Evolutionary conservation across 768 basidiomycete genomes (phyloP), one percentile per base, ranked within the genome.

Genomic region (Coprinellus aureogranulatus): DNA sequence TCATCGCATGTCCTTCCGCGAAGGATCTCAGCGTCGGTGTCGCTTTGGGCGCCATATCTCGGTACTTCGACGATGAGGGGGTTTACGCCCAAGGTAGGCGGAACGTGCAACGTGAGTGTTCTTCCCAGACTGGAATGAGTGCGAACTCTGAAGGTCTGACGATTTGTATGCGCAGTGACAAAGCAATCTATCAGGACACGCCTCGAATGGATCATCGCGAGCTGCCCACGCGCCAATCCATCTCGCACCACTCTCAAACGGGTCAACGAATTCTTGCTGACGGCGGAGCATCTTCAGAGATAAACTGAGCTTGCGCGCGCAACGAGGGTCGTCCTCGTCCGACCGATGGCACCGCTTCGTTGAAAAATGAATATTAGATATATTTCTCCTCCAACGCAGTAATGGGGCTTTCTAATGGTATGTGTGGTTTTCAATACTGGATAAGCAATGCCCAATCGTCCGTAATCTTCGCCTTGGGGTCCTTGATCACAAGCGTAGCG

Each of bases 171-270:
- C 5, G 23, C 46, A 44, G 28, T 52, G 68, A 70, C 59, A 61
- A 97, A 97, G 68, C 70, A 77, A 22, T 71, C 79, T 12, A 83
- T 98, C 60, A 82, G 84, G 11, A 86, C 77, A 12, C 80, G 93
- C 18, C 76, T 98, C 34, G 88, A 98, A 67, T 93, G 90, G 91
- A 84, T 98, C 48, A 88, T 94, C 58, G 77, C 87, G 20, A 87
- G 84, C 61, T 74, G 81, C 52, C 89, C 90, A 4, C 75, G 77
- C 54, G 89, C 87, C 3, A 98, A 97, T 67, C 95, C 96, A 0
- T 86, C 90, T 10, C 81, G 94, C 41, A 79, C 84, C 16, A 92
- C 89, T 9, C 77, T 98, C 58, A 73, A 75, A 60, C 67, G 70
- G 8, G 72, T 75, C 40, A 74, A 73, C 41, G 74, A 73, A 56